Evolutionary conservation across 2,329 filamentous ascomycete genomes (phyloP).

Genomic region (Sporothrix mexicana): DNA sequence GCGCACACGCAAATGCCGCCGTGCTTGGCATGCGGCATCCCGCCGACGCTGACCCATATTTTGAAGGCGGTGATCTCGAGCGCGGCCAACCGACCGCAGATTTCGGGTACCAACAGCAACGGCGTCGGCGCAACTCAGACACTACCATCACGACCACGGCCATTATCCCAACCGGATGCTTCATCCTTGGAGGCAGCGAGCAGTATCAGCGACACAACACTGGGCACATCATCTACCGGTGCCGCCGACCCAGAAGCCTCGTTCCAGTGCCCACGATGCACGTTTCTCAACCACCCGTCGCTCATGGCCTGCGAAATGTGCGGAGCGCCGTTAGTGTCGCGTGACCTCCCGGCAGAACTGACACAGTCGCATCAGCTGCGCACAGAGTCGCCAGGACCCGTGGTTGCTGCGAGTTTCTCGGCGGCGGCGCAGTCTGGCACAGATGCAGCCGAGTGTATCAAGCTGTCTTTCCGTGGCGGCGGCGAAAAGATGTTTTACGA

Average conservation of each 20-base stretch:
- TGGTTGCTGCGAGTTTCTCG: slow-evolving; percentile 52
- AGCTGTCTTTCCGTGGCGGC: slow-evolving; percentile 87
- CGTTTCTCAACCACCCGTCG: slow-evolving; percentile 91
- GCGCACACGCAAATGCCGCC: slow-evolving; percentile 81
- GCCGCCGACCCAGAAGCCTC: slow-evolving; percentile 48
- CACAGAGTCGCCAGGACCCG: slow-evolving; percentile 79
- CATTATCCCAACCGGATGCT: slow-evolving; percentile 29
- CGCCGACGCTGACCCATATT: slow-evolving; percentile 80
- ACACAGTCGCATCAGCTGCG: slow-evolving; percentile 53
- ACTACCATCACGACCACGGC: slow-evolving; percentile 44
- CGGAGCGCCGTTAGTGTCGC: slow-evolving; percentile 72
- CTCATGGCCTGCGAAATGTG: slow-evolving; percentile 89
- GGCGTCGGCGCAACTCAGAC: slow-evolving; percentile 35
- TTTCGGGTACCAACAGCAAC: neutral
- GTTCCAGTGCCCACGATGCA: slow-evolving; percentile 82
- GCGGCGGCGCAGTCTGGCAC: slow-evolving; percentile 39
- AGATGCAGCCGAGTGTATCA: slow-evolving; percentile 76
- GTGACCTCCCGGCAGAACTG: slow-evolving; percentile 50
- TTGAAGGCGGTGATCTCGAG: slow-evolving; percentile 85
- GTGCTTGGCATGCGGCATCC: slow-evolving; percentile 92
- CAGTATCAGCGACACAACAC: neutral
- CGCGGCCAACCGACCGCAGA: slow-evolving; percentile 61
- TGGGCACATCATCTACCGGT: slow-evolving; percentile 26
- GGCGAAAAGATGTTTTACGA: slow-evolving; percentile 92
- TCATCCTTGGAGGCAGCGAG: neutral